Percentiles rank a stretch among this genome's conserved stretches.
Evolutionary conservation across 345 rosid genomes (phyloP).

Genomic region (Hibiscus trionum): DNA sequence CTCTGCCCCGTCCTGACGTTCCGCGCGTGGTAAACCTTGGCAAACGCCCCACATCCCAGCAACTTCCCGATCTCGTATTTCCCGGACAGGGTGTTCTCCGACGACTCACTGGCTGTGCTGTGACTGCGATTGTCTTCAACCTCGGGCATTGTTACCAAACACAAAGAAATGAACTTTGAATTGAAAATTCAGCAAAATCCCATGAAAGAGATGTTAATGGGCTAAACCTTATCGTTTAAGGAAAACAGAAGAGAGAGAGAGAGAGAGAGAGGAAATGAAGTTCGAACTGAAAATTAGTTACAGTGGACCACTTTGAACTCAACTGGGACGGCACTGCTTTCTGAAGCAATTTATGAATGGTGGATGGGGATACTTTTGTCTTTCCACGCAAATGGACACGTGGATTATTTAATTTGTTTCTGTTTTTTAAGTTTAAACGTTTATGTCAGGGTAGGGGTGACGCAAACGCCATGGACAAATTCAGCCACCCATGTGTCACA

Average conservation of each 20-base stretch:
- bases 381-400: too few species aligned
- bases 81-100: not conserved
- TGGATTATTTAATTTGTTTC: too few species aligned
- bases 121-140: not conserved
- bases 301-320: not conserved
- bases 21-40: not conserved
- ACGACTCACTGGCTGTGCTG: not conserved
- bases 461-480: not conserved
- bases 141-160: not conserved
- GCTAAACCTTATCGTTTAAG: too few species aligned
- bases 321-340: not conserved
- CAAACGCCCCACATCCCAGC: not conserved
- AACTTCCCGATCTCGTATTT: not conserved
- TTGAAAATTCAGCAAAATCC: not conserved
- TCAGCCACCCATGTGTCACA: conserved; percentile 1
- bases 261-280: not conserved
- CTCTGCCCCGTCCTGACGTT: not conserved
- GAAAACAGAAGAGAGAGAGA: not conserved
- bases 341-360: not conserved
- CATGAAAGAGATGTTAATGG: not conserved
- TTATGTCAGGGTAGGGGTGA: not conserved
- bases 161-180: not conserved
- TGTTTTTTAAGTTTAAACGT: not conserved
- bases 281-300: not conserved
- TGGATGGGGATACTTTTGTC: too few species aligned